Evolutionary conservation across 352 stramenopile genomes (phyloP).

Genomic region (Pythium brassicae): DNA sequence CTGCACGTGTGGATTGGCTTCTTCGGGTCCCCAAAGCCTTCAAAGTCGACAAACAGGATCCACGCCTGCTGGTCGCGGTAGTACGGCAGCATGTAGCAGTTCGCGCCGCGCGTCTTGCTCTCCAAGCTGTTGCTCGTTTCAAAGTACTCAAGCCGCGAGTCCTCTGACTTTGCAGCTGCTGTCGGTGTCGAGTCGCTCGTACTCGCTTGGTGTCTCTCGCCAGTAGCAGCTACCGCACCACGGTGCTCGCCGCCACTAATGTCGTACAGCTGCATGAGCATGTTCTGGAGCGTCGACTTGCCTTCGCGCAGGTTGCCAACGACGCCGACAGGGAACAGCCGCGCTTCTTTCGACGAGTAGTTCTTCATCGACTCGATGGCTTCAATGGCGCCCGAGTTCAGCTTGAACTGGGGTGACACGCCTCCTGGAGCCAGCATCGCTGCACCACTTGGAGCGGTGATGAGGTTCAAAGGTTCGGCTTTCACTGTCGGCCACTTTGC

Average conservation of each 20-base stretch:
- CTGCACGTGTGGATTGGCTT: neutral
- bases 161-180: neutral
- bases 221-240: neutral
- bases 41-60: conserved; percentile 1
- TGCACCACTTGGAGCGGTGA: neutral
- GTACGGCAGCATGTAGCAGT: neutral
- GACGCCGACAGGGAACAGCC: neutral
- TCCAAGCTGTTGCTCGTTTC: neutral
- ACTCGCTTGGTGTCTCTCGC: neutral
- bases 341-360: neutral
- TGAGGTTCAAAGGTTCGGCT: neutral
- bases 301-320: neutral
- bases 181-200: neutral
- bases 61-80: neutral
- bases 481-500: neutral
- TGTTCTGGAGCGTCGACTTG: neutral
- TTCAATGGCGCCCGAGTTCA: neutral
- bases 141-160: neutral
- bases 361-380: neutral
- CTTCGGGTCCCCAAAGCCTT: neutral
- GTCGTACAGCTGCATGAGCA: neutral
- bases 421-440: neutral
- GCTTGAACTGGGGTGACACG: neutral
- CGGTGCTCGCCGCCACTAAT: neutral
- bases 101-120: neutral